Conservation (phyloP, 2,329 filamentous ascomycete species). For the Neurospora sp. region DNA sequence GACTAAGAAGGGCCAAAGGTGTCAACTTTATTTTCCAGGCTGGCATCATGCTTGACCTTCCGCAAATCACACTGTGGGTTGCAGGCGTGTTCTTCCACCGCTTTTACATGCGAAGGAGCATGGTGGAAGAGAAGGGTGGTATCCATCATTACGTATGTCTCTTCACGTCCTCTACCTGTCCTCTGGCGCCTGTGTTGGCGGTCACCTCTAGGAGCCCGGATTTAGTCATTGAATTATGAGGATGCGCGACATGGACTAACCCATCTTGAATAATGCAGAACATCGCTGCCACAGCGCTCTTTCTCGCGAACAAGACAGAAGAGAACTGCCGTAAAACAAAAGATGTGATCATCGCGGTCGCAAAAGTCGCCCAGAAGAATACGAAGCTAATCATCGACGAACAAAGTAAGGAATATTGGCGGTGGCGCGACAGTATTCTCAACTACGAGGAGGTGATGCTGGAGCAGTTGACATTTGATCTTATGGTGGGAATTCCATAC, state of each 20-base stretch:
- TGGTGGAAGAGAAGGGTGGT: slow-evolving; percentile 65
- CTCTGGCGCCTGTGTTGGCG: background rate
- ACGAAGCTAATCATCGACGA: slow-evolving; percentile 84
- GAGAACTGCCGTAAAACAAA: slow-evolving; percentile 95
- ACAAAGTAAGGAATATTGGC: slow-evolving; percentile 97
- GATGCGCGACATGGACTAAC: slow-evolving; percentile 4
- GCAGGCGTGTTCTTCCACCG: slow-evolving; percentile 92
- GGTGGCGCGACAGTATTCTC: slow-evolving; percentile 90
- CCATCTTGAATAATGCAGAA: slow-evolving; percentile 36
- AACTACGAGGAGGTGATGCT: slow-evolving; percentile 88
- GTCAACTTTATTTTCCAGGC: slow-evolving; percentile 96
- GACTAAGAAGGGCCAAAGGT: slow-evolving; percentile 74
- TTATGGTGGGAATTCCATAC: slow-evolving; percentile 85
- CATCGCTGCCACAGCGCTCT: slow-evolving; percentile 83
- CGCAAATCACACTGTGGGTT: slow-evolving; percentile 84
- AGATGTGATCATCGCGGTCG: slow-evolving; percentile 87
- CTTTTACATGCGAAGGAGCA: slow-evolving; percentile 84
- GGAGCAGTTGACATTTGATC: slow-evolving; percentile 85
- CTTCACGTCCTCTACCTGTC: background rate
- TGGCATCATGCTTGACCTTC: slow-evolving; percentile 83
- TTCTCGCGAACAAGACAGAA: slow-evolving; percentile 93
- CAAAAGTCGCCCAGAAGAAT: slow-evolving; percentile 91
- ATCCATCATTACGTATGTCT: slow-evolving; percentile 81
- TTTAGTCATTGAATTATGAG: background rate
- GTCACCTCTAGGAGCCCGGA: background rate